A percentile compares a stretch with the other conserved stretches of the same genome.
These are phyloP conservation scores for Saitozyma sp. DNA, from an alignment of 768 basidiomycete genomes.

Conservation along the genomic window DNA sequence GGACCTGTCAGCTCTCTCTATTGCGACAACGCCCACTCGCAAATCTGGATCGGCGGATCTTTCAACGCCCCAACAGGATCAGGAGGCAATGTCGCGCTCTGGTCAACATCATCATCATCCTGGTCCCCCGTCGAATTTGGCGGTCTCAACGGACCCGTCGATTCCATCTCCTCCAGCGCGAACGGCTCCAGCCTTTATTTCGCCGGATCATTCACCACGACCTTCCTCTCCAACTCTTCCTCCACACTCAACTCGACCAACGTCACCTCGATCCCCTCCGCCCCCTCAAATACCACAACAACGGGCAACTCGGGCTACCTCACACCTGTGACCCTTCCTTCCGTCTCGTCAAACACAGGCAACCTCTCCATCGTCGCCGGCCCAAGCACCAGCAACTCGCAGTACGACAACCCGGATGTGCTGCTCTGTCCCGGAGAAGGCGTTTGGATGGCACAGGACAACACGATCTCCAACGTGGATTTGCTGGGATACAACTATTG, in stretches of 20 bases:
- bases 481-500: slow-evolving; percentile 72
- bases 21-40: slow-evolving; percentile 62
- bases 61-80: slow-evolving; percentile 33
- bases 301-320: slow-evolving; percentile 86
- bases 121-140: slow-evolving; percentile 81
- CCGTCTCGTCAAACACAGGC: slow-evolving; percentile 63
- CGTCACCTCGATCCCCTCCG: slow-evolving; percentile 69
- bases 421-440: slow-evolving; percentile 78
- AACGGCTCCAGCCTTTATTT: slow-evolving; percentile 77
- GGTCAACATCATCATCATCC: slow-evolving; percentile 46
- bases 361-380: slow-evolving; percentile 62
- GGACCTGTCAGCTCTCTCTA: slow-evolving; percentile 71
- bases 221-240: slow-evolving; percentile 57
- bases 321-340: slow-evolving; percentile 66
- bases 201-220: slow-evolving; percentile 79
- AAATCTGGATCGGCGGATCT: slow-evolving; percentile 51
- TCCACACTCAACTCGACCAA: slow-evolving; percentile 57
- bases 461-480: slow-evolving; percentile 70
- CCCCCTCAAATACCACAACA: slow-evolving; percentile 64
- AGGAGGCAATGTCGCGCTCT: slow-evolving; percentile 49
- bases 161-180: slow-evolving; percentile 72
- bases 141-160: slow-evolving; percentile 75
- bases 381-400: slow-evolving; percentile 39
- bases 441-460: slow-evolving; percentile 84
- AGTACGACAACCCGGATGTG: slow-evolving; percentile 43